phyloP scores from a whole-genome alignment of 2,329 filamentous ascomycete species.

The Grosmannia clavigera region DNA sequence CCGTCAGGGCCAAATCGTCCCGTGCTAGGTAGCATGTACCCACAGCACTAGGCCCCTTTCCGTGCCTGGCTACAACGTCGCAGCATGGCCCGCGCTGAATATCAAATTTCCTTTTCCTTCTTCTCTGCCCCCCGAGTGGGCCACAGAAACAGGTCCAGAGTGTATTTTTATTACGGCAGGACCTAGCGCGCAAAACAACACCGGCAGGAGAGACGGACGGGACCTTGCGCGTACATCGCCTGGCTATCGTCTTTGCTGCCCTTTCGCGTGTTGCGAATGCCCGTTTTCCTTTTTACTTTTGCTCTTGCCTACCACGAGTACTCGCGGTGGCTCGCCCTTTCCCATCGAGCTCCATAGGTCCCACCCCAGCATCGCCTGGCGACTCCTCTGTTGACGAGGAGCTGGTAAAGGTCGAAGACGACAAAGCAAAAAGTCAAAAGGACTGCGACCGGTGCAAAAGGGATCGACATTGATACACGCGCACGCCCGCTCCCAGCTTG shows the following conservation, averaged over 20 bases:
- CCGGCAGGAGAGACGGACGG: background rate
- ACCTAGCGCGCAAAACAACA: background rate
- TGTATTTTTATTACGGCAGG: conserved; percentile 2
- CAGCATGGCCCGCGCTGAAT: conserved; percentile 2
- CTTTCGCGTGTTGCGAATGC: background rate
- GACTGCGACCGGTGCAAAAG: background rate
- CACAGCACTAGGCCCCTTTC: background rate
- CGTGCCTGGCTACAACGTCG: conserved; percentile 3
- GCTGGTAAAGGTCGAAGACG: conserved; percentile 4
- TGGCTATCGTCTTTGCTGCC: background rate
- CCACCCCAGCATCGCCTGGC: conserved; percentile 1
- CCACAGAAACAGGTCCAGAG: background rate
- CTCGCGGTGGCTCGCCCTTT: background rate
- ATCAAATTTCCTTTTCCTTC: conserved; percentile 9
- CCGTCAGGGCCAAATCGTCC: background rate
- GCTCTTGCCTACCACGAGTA: background rate
- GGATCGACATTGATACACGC: background rate
- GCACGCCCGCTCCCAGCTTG: background rate
- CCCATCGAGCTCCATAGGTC: background rate
- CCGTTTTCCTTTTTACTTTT: conserved; percentile 26
- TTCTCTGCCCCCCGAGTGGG: background rate
- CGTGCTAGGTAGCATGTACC: background rate
- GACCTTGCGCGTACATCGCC: conserved; percentile 9
- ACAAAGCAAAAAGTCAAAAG: background rate
- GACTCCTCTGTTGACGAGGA: conserved; percentile 10